Evolutionary conservation across 2,329 filamentous ascomycete genomes (phyloP).

Genomic region (Phyllosticta ampelicida): DNA sequence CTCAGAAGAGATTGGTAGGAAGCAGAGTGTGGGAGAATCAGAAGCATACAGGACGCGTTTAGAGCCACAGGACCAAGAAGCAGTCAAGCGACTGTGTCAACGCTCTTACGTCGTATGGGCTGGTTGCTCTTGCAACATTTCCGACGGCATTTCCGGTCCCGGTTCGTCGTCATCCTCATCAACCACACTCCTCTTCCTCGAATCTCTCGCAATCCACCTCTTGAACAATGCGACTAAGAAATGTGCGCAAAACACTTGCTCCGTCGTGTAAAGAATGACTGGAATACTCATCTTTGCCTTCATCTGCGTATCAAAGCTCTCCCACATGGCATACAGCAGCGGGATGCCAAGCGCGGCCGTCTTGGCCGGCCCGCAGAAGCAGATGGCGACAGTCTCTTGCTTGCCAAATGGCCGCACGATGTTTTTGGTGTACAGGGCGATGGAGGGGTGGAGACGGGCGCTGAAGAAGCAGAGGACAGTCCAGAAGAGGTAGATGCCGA

Average conservation of each 20-base stretch:
- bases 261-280: conserved; percentile 7
- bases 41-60: too few species aligned
- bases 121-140: conserved; percentile 11
- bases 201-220: conserved; percentile 1
- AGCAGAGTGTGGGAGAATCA: too few species aligned
- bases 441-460: neutral
- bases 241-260: conserved; percentile 10
- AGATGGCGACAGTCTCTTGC: conserved; percentile 7
- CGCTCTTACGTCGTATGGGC: neutral
- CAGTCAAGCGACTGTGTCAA: neutral
- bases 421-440: neutral
- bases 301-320: neutral
- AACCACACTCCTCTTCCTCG: neutral
- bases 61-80: too few species aligned
- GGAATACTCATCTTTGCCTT: conserved; percentile 9
- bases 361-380: conserved; percentile 10
- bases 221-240: conserved; percentile 5
- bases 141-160: neutral
- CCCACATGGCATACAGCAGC: conserved; percentile 10
- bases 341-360: conserved; percentile 7
- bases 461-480: conserved; percentile 5
- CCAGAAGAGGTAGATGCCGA: conserved; percentile 10
- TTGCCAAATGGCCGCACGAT: conserved; percentile 2
- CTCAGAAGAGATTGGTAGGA: too few species aligned
- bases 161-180: neutral